Evolutionary conservation across 805 yeast genomes (phyloP), one percentile per base, ranked within the genome.

Genomic region (Kodamaea laetipori): DNA sequence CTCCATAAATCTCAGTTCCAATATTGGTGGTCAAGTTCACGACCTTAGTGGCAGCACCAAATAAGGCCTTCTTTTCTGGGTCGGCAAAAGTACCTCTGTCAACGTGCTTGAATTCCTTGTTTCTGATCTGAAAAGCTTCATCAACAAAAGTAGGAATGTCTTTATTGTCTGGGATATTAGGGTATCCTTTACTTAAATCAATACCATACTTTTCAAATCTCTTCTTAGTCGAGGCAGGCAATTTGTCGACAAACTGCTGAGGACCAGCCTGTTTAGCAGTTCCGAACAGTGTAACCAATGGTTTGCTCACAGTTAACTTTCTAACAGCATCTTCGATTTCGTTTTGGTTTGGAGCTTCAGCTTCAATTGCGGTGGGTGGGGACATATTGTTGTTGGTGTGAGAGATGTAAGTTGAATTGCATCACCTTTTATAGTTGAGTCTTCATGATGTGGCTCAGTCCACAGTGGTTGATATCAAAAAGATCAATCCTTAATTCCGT

Each of bases 1-100:
- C 56, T 13, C 79, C 80, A 37, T 69, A 64, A 43, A 75, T 63
- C 48, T 74, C 80, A 11, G 80, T 75, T 39, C 81, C 81, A 50
- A 75, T 56, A 48, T 71, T 67, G 44, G 67, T 69, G 39, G 78
- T 70, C 46, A 75, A 57, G 43, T 75, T 49, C 34, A 50, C 67
- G 18, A 75, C 76, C 44, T 69, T 61, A 19, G 56, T 60, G 24
- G 73, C 75, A 24, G 74, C 75, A 8, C 62, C 59, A 18, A 71
- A 60, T 21, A 21, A 21, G 24, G 24, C 24, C 24, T 21, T 21
- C 24, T 21, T 21, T 21, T 21, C 24, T 21, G 15, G 66, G 45
- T 65, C 70, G 9, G 69, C 74, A 39, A 60, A 58, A 43, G 46
- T 50, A 31, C 66, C 72, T 38, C 69, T 54, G 43, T 63, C 71